Conservation (phyloP, 2,329 filamentous ascomycete species). For the Sporothrix pseudoabietina region DNA sequence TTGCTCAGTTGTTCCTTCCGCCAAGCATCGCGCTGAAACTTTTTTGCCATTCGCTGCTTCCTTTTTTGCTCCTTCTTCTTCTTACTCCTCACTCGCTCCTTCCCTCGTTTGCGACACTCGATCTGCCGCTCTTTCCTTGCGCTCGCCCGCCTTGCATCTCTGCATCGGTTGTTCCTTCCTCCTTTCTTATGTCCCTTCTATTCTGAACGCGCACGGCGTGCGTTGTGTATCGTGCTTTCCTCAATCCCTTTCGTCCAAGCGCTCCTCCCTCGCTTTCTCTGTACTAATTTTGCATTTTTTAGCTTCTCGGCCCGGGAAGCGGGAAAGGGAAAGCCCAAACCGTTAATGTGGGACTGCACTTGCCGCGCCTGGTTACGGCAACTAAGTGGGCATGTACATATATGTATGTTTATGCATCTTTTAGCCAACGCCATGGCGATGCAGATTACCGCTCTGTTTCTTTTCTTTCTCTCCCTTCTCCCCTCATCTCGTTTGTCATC, state of each 20-base stretch:
- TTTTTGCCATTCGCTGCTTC: background rate
- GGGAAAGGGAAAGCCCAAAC: background rate
- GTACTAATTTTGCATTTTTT: slow-evolving; percentile 17
- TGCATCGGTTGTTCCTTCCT: slow-evolving; percentile 6
- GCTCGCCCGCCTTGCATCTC: background rate
- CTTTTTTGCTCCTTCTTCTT: background rate
- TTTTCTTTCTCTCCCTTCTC: background rate
- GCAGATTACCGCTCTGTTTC: background rate
- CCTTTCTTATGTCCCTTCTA: background rate
- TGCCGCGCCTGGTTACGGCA: background rate
- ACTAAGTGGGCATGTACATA: no score
- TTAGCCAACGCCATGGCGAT: background rate
- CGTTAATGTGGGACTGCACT: slow-evolving; percentile 8
- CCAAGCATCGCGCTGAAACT: background rate
- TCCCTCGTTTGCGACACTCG: background rate
- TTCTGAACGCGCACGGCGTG: background rate
- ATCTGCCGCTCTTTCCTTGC: background rate
- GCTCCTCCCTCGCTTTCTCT: background rate
- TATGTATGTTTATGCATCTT: background rate
- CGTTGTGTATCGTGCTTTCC: background rate
- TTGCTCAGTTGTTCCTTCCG: background rate
- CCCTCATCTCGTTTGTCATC: background rate
- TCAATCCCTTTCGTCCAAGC: background rate
- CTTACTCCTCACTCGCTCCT: background rate
- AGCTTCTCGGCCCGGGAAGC: slow-evolving; percentile 23